A percentile compares a stretch with the other conserved stretches of the same genome.
phyloP scores from a whole-genome alignment of 192 early-diverging fungal species.

The Cetraspora pellucida region DNA sequence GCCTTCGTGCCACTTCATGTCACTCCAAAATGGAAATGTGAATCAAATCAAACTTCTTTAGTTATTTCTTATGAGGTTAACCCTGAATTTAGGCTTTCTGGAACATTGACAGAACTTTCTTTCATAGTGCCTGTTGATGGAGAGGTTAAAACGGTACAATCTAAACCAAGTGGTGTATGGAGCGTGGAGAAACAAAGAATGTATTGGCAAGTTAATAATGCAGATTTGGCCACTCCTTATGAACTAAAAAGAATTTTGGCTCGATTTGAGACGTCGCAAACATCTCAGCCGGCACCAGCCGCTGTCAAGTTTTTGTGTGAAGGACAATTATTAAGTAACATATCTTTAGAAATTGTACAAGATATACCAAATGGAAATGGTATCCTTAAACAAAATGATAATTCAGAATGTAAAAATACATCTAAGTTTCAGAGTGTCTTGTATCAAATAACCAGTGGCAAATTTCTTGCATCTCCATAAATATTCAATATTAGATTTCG shows the following conservation, averaged over 20 bases:
- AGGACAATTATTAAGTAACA: conserved; percentile 33
- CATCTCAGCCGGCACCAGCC: conserved; percentile 5
- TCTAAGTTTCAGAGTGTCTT: conserved; percentile 4
- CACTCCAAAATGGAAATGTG: conserved; percentile 58
- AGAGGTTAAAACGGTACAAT: conserved; percentile 49
- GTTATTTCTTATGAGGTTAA: conserved; percentile 54
- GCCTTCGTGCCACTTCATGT: conserved; percentile 41
- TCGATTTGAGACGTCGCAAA: conserved; percentile 25
- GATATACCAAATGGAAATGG: not conserved
- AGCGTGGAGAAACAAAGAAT: conserved; percentile 53
- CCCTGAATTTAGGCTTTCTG: conserved; percentile 36
- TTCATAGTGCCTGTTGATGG: conserved; percentile 54
- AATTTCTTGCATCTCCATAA: conserved; percentile 11
- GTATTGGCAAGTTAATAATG: conserved; percentile 51
- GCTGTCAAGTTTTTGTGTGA: conserved; percentile 27
- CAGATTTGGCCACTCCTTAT: conserved; percentile 14
- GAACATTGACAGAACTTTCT: conserved; percentile 42
- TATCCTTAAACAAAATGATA: not conserved
- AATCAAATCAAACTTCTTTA: conserved; percentile 49
- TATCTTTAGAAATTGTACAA: conserved; percentile 21
- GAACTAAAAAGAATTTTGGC: conserved; percentile 23
- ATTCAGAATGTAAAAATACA: not conserved
- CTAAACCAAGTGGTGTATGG: conserved; percentile 53
- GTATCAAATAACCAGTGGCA: conserved; percentile 15
- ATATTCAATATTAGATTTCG: not conserved